These are phyloP conservation scores for Phlyctochytrium bullatum DNA, from an alignment of 192 early-diverging fungal species.

Conservation along the genomic window DNA sequence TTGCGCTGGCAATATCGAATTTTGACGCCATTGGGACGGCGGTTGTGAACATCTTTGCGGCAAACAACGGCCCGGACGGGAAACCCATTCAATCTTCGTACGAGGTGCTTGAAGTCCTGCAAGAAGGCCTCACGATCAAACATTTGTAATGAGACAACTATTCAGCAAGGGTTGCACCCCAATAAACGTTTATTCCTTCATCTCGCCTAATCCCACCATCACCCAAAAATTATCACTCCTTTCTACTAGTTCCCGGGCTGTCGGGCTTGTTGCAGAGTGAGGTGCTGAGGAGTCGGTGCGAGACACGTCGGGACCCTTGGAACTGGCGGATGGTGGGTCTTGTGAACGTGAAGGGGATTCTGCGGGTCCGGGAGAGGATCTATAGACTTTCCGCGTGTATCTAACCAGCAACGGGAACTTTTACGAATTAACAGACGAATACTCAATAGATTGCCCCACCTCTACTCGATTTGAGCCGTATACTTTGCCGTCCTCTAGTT, in stretches of 20 bases:
- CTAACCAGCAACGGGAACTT: slow-evolving; percentile 65
- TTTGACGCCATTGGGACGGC: slow-evolving; percentile 79
- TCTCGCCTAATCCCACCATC: slow-evolving; percentile 57
- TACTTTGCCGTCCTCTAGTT: slow-evolving; percentile 45
- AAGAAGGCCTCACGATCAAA: slow-evolving; percentile 10
- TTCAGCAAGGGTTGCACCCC: too few species aligned
- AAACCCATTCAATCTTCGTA: slow-evolving; percentile 19
- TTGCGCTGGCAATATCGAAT: slow-evolving; percentile 80
- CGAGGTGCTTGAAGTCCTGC: slow-evolving; percentile 17
- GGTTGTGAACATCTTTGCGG: slow-evolving; percentile 61
- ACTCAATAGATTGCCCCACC: slow-evolving; percentile 3
- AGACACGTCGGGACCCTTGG: too few species aligned
- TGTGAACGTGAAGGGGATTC: not conserved
- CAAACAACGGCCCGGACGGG: slow-evolving; percentile 50
- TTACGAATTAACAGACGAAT: not conserved
- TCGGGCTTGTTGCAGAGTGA: not conserved
- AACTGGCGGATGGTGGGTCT: not conserved
- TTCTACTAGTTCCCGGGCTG: not conserved
- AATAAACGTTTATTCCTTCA: slow-evolving; percentile 15
- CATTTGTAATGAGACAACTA: not conserved
- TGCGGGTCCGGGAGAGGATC: too few species aligned
- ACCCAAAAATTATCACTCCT: slow-evolving; percentile 51
- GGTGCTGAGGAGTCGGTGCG: not conserved
- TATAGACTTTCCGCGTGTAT: slow-evolving; percentile 47
- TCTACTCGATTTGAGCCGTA: slow-evolving; percentile 1